Base-by-base conservation (phyloP, 176 grass and related monocot genomes). In the Tillandsia leiboldiana region DNA sequence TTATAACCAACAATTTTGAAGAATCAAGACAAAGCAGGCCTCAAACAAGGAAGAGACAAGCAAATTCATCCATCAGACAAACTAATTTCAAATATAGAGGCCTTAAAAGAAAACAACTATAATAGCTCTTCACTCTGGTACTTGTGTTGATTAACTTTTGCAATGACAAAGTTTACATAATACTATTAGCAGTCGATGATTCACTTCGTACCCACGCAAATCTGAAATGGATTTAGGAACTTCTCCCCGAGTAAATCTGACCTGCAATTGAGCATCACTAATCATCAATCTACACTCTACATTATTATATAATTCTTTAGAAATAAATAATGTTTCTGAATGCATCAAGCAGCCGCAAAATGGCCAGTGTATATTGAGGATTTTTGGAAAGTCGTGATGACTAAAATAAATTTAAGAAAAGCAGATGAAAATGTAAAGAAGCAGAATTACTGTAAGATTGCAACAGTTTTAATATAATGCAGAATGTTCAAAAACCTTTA, bases 241-340 rank as follows among this genome's bases (percentile, higher is more conserved):
- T 71, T 91, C 82, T 49, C 82, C 76, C 4, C 92, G 88, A 80
- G 84, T 77, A 80, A 96, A 96, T 26, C 72, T 72, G 17, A 89
- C 88, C 88, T 92, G 63, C 9, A 82, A 27, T 75, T 56, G 70
- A 66, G 13, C 62, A 49, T 63, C 4, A 52, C 50, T 23, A 13
- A 26, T 26, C n/a, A 73, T 24, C 14, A 12, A 2, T 18, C 33
- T 1, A 12, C 14, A 29, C 24, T 42, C 53, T 27, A 28, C 13
- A 54, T 42, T 42, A 42, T 42, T 42, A 42, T 42, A 42, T 42
- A 42, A 42, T 42, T 42, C 5, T 42, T 6, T 42, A 42, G 3
- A 42, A 42, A 7, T 42, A 42, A 42, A 42, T 42, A 4, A 42
- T 42, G 33, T 42, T 42, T 42, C 33, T 42, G 33, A 42, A 42